Evolutionary conservation across 163 green algal genomes (phyloP).

Genomic region (Smithsoniella earleae): DNA sequence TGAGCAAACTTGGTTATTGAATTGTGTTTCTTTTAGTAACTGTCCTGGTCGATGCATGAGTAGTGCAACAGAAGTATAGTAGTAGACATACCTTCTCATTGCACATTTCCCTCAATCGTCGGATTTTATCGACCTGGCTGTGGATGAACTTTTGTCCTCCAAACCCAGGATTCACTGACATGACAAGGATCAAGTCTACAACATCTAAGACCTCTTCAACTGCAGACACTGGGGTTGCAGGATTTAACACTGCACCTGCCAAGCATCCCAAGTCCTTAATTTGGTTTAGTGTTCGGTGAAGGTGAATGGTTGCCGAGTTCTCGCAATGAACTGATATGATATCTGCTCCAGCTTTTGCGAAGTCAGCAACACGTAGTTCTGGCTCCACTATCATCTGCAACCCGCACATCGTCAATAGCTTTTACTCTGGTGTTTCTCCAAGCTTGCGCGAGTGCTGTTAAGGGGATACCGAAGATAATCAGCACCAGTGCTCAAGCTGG

Average conservation of each 20-base stretch:
- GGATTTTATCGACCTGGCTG: constrained; percentile 85
- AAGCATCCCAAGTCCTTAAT: constrained; percentile 97
- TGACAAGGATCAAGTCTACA: constrained; percentile 89
- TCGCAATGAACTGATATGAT: constrained; percentile 96
- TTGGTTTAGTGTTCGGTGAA: constrained; percentile 84
- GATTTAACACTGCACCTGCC: constrained; percentile 95
- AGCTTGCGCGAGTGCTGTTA: neutral
- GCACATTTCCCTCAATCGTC: constrained; percentile 76
- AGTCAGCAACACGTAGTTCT: constrained; percentile 85
- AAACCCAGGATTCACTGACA: constrained; percentile 86
- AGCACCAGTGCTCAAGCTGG: too few relatives aligned
- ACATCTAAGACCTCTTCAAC: constrained; percentile 88
- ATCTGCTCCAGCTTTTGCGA: constrained; percentile 90
- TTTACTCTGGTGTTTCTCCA: too few relatives aligned
- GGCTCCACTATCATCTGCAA: constrained; percentile 97
- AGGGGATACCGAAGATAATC: neutral
- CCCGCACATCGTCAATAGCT: neutral
- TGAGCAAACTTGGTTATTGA: neutral
- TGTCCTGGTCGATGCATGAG: neutral
- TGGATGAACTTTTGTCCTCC: constrained; percentile 97
- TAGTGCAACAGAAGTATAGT: neutral
- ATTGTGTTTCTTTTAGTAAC: too few relatives aligned
- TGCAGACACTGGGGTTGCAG: constrained; percentile 65
- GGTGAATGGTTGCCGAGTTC: constrained; percentile 84
- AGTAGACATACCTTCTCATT: constrained; percentile 51